Percentiles rank a stretch among this genome's conserved stretches.
These are phyloP conservation scores for Dacryopinax spathularia DNA, from an alignment of 768 basidiomycete species.

Conservation along the genomic window DNA sequence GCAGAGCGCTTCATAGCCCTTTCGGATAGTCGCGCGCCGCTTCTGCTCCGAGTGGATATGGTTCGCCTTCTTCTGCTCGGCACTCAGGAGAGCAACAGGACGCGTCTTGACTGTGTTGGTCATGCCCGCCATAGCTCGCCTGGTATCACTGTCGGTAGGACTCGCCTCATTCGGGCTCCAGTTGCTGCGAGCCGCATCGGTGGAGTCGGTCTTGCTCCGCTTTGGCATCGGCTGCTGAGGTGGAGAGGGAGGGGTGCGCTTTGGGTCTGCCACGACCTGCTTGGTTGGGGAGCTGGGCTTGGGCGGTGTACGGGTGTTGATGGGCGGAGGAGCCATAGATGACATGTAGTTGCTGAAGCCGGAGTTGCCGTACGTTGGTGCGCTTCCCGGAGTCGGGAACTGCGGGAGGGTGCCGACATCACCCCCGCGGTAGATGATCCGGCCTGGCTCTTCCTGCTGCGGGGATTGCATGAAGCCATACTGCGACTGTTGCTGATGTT, in stretches of 20 bases:
- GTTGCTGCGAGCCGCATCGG: neutral
- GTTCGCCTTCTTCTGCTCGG: slow-evolving; percentile 82
- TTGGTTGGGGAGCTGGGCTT: neutral
- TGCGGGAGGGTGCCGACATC: neutral
- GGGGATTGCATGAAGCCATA: neutral
- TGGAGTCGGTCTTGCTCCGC: neutral
- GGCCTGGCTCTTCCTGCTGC: neutral
- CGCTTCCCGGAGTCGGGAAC: neutral
- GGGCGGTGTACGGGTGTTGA: neutral
- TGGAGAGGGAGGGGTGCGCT: neutral
- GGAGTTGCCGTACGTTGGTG: neutral
- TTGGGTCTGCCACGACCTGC: neutral
- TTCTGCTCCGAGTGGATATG: slow-evolving; percentile 93
- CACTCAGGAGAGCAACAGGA: slow-evolving; percentile 39
- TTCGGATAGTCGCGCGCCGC: slow-evolving; percentile 75
- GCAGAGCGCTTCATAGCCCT: slow-evolving; percentile 80
- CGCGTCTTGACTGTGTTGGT: neutral
- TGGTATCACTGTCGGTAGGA: neutral
- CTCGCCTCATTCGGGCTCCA: neutral
- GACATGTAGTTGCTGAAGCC: neutral
- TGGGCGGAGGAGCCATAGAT: neutral
- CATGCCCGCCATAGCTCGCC: neutral
- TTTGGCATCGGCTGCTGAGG: neutral
- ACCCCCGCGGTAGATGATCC: neutral
- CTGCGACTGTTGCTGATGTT: neutral